phyloP scores from a whole-genome alignment of 2,329 filamentous ascomycete species.

The Monosporascus sp. region DNA sequence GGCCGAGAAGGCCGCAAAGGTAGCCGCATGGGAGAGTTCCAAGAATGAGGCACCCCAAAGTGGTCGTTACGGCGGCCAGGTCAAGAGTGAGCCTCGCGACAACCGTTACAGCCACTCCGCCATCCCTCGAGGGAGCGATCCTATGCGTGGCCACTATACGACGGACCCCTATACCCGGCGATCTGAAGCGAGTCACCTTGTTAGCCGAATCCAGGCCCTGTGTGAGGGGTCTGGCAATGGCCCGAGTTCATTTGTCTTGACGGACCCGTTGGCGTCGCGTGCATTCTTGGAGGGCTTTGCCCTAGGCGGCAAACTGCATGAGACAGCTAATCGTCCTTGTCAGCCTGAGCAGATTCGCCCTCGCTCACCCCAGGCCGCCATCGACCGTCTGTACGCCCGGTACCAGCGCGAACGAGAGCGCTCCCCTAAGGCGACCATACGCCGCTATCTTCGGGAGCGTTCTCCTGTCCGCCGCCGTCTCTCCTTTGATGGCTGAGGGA shows the following conservation, averaged over 20 bases:
- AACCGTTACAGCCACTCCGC: neutral
- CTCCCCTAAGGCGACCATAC: neutral
- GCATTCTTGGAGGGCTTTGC: slow-evolving; percentile 24
- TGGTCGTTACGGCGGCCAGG: neutral
- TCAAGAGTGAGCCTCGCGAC: neutral
- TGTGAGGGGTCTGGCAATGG: slow-evolving; percentile 9
- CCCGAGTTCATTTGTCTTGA: slow-evolving; percentile 12
- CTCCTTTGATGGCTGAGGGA: neutral
- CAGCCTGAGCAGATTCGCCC: neutral
- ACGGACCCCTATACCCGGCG: neutral
- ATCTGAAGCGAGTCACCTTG: slow-evolving; percentile 10
- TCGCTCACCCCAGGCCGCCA: neutral
- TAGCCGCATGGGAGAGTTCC: neutral
- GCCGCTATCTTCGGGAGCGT: slow-evolving; percentile 1
- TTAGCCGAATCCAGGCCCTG: slow-evolving; percentile 12
- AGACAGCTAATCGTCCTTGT: neutral
- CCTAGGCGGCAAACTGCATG: slow-evolving; percentile 8
- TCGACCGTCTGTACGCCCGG: neutral
- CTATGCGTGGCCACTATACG: neutral
- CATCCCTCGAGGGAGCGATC: neutral
- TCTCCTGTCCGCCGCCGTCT: neutral
- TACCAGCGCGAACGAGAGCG: neutral
- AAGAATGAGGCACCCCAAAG: neutral
- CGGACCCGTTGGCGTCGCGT: slow-evolving; percentile 16
- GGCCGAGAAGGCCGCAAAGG: slow-evolving; percentile 1